These are phyloP conservation scores for Aspergillus ustus DNA, from an alignment of 2,329 filamentous ascomycete species.

Conservation along the genomic window DNA sequence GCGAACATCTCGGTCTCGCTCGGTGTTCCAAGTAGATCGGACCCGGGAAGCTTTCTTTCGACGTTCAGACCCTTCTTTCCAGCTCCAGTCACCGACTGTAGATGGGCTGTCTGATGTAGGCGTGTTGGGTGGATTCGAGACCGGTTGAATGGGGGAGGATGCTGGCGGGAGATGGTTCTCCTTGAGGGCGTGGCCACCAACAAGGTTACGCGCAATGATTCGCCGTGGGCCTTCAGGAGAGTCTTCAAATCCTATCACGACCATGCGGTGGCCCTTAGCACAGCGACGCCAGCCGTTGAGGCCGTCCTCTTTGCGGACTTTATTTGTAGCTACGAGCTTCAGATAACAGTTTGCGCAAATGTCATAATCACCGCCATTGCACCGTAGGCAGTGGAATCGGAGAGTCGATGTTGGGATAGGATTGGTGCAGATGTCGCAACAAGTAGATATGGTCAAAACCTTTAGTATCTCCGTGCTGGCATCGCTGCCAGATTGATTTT, in stretches of 20 bases:
- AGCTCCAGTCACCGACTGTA: conserved; percentile 45
- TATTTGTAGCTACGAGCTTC: conserved; percentile 64
- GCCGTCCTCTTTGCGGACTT: conserved; percentile 76
- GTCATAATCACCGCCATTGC: conserved; percentile 83
- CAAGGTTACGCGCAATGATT: conserved; percentile 70
- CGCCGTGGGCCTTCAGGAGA: conserved; percentile 69
- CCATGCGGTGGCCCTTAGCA: conserved; percentile 80
- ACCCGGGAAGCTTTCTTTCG: conserved; percentile 44
- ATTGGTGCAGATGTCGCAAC: conserved; percentile 78
- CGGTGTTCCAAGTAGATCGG: conserved; percentile 23
- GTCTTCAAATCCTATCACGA: conserved; percentile 75
- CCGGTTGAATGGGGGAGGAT: conserved; percentile 26
- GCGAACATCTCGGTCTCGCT: conserved; percentile 17
- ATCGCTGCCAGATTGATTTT: conserved; percentile 34
- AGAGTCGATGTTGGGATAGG: conserved; percentile 71
- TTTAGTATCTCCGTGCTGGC: conserved; percentile 59
- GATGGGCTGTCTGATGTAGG: conserved; percentile 30
- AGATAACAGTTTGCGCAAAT: conserved; percentile 80
- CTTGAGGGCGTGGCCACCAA: conserved; percentile 74
- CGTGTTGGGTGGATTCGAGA: not conserved
- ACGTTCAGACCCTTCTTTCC: conserved; percentile 47
- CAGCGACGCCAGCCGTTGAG: conserved; percentile 83
- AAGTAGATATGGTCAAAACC: conserved; percentile 71
- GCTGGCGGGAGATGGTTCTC: conserved; percentile 55
- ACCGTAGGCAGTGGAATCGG: conserved; percentile 80